Evolutionary conservation across 169 alveolate genomes (phyloP), one percentile per base, ranked within the genome.

Genomic region (Perkinsus marinus): DNA sequence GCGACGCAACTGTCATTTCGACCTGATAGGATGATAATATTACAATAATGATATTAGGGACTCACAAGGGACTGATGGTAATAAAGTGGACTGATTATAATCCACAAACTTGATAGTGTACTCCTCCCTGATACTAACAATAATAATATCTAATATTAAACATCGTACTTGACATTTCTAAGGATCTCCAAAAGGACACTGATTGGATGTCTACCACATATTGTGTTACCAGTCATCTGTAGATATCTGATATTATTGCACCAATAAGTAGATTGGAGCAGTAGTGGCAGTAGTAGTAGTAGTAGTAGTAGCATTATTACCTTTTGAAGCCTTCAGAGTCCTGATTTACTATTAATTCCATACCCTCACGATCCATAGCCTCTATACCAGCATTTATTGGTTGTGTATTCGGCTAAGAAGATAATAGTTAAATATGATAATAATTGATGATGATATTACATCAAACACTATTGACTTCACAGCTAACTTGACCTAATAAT

Each of bases 131-230:
- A 41, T 6, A 10, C 46, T 10, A 10, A 41, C 10, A 10, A 41
- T 41, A 41, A 41, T 41, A 6, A 10, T 41, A 41, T 3, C 19
- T 3, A 41, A 10, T 3, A 41, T 3, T 10, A 41, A 10, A 10
- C 46, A 6, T 3, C 46, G 3, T 41, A 41, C 46, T 57, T 57
- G 22, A 57, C 79, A 57, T 89, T 41, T 7, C 68, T 89, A 9
- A 39, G 17, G 30, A 39, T 41, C 68, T 38, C 38, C 30, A 89
- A 41, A 9, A 89, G 68, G 2, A 89, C 43, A 26, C 91, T 22
- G 26, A 89, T 89, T 41, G 91, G 91, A 17, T 89, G 91, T 89
- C 91, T 89, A 2, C 91, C 91, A 39, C 91, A 89, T 39, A 89
- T 89, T n/a, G 91, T 89, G 68, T 89, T 89, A 30, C 91, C 91